phyloP scores from a whole-genome alignment of 2,329 filamentous ascomycete genomes.

The Trichothecium sympodiale region DNA sequence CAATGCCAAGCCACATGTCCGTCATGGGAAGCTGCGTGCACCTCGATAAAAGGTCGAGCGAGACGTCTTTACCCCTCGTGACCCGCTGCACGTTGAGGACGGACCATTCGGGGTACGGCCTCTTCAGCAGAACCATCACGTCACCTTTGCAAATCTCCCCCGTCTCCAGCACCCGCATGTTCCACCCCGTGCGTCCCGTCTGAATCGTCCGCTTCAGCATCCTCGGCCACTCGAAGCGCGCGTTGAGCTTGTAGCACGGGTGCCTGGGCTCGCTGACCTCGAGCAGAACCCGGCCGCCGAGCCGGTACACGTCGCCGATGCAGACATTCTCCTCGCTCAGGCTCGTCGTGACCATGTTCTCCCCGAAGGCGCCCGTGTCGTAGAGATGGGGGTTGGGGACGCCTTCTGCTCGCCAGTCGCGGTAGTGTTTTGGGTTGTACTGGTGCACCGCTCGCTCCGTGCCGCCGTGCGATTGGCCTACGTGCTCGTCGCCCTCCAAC shows the following conservation, averaged over 20 bases:
- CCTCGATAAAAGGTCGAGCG: too few species aligned
- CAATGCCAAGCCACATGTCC: not conserved
- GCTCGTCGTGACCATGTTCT: conserved; percentile 7
- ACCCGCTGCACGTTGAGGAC: too few species aligned
- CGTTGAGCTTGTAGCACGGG: conserved; percentile 11
- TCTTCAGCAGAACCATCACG: too few species aligned
- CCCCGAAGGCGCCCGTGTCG: conserved; percentile 9
- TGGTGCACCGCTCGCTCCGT: conserved; percentile 10
- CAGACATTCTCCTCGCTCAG: conserved; percentile 10
- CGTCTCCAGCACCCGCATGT: too few species aligned
- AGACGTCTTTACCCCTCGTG: too few species aligned
- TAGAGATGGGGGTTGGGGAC: conserved; percentile 7
- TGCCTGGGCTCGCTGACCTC: conserved; percentile 10
- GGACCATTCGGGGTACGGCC: too few species aligned
- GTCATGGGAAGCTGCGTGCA: not conserved
- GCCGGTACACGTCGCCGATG: conserved; percentile 8
- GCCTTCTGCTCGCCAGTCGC: conserved; percentile 8
- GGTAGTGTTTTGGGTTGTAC: conserved; percentile 9
- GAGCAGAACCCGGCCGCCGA: conserved; percentile 7
- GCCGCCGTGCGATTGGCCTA: conserved; percentile 8
- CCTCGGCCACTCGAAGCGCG: conserved; percentile 9
- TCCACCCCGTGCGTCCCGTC: conserved; percentile 9
- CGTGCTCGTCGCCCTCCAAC: conserved; percentile 9
- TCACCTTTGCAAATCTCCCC: too few species aligned
- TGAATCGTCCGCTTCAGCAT: conserved; percentile 3